Evolutionary conservation across 129 eudicot species (phyloP), one percentile per base, ranked within the genome.

Genomic region (Chrysanthemum lavandulifolium): DNA sequence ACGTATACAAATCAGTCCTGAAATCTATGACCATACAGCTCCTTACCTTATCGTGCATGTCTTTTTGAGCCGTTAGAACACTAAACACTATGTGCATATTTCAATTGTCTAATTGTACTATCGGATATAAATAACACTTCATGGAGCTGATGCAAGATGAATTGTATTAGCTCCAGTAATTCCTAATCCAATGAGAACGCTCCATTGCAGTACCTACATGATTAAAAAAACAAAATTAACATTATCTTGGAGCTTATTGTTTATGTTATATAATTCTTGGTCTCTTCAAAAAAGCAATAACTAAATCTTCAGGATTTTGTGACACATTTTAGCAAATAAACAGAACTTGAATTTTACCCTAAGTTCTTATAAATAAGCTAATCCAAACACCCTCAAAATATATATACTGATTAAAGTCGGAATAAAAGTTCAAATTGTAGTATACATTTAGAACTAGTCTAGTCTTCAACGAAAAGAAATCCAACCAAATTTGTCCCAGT

Each of bases 141-240:
- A 47, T 29, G 51, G 55, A 66, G 62, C 80, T 9, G 43, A 67
- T 43, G 48, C 25, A 62, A 8, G 33, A 61, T 73, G 18, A 62
- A 29, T 61, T 10, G 50, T 21, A 66, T 5, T 7, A 55, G 73
- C 74, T 69, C 62, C 64, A 12, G 48, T 18, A 36, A 23, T 14
- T 68, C 72, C 74, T 88, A 88, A 67, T 85, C 87, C 78, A 80
- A 61, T 18, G 88, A 88, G 71, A 84, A 88, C 8, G 89, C 84
- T 69, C 94, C 94, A 75, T 78, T 78, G 83, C 90, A 88, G 57
- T 88, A 88, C 85, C 94, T 88, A 78, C 68, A 78, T 62, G 45
- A 60, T 57, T 21, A 4, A 29, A 73, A 15, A 16, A 14, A 11
- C 36, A 10, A 63, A 49, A 53, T 64, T 68, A 63, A 74, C 18